phyloP scores from a whole-genome alignment of 2,329 filamentous ascomycete genomes.

The Aspergillus terreus region DNA sequence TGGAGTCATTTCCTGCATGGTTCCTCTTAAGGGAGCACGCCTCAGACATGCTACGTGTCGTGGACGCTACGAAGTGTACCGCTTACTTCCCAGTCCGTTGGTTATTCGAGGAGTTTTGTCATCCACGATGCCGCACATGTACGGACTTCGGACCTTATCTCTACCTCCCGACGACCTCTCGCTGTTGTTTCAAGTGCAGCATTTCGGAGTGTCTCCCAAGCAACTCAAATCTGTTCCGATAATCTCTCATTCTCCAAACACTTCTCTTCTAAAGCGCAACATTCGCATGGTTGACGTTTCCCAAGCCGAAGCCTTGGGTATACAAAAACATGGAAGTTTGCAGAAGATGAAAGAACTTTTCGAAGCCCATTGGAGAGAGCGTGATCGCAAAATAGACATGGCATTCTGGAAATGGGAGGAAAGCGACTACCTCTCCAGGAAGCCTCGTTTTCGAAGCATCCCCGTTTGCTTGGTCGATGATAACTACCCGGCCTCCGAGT shows the following conservation, averaged over 20 bases:
- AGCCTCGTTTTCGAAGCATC: no score
- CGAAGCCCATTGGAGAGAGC: no score
- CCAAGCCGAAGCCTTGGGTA: no score
- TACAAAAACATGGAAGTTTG: no score
- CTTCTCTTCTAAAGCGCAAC: no score
- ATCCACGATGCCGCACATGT: constrained; percentile 9
- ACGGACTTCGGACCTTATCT: constrained; percentile 8
- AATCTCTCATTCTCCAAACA: neutral
- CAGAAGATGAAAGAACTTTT: no score
- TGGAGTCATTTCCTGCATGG: constrained; percentile 7
- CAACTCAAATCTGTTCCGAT: constrained; percentile 3
- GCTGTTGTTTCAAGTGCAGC: constrained; percentile 9
- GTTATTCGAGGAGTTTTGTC: constrained; percentile 7
- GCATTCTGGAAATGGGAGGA: no score
- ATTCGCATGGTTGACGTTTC: no score
- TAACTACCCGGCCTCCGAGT: neutral
- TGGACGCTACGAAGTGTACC: constrained; percentile 2
- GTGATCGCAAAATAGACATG: no score
- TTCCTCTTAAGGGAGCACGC: constrained; percentile 1
- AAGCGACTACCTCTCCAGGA: no score
- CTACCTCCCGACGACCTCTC: constrained; percentile 7
- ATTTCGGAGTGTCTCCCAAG: neutral
- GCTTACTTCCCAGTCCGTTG: constrained; percentile 4
- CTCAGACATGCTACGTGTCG: neutral
- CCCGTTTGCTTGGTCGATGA: no score